phyloP scores from a whole-genome alignment of 163 green algal genomes.

The Chlamydomonas reinhardtii region DNA sequence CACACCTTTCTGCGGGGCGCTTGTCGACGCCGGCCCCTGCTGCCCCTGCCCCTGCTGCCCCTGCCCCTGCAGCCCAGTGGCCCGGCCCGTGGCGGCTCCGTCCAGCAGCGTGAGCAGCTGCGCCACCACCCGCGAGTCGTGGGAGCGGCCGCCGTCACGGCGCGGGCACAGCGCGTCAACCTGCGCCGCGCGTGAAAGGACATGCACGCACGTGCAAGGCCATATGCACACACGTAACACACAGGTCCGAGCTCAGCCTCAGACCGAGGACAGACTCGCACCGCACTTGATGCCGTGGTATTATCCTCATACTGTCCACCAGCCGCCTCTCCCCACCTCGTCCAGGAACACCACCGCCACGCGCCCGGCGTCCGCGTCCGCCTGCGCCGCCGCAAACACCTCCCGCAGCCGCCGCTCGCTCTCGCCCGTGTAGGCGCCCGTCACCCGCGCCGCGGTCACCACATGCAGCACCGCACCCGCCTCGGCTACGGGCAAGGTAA shows the following conservation, averaged over 20 bases:
- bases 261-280: no score
- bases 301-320: no score
- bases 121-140: conserved; percentile 87
- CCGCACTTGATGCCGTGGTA: no score
- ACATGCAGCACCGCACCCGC: conserved; percentile 68
- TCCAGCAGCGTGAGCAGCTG: conserved; percentile 95
- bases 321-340: conserved; percentile 64
- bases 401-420: conserved; percentile 85
- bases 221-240: no score
- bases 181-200: conserved; percentile 50
- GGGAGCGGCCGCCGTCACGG: conserved; percentile 59
- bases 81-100: conserved; percentile 59
- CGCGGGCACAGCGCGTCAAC: conserved; percentile 83
- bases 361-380: conserved; percentile 54
- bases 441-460: conserved; percentile 81
- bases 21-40: neutral
- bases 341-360: conserved; percentile 96
- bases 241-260: no score
- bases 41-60: neutral
- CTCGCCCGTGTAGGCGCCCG: conserved; percentile 87
- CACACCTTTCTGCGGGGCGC: no score
- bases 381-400: conserved; percentile 56
- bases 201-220: no score
- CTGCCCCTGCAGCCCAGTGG: conserved; percentile 6
- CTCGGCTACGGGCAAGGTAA: conserved; percentile 63